Percentiles rank a stretch among this genome's conserved stretches.
These are phyloP conservation scores for Fagus crenata DNA, from an alignment of 306 rosid species.

Conservation along the genomic window DNA sequence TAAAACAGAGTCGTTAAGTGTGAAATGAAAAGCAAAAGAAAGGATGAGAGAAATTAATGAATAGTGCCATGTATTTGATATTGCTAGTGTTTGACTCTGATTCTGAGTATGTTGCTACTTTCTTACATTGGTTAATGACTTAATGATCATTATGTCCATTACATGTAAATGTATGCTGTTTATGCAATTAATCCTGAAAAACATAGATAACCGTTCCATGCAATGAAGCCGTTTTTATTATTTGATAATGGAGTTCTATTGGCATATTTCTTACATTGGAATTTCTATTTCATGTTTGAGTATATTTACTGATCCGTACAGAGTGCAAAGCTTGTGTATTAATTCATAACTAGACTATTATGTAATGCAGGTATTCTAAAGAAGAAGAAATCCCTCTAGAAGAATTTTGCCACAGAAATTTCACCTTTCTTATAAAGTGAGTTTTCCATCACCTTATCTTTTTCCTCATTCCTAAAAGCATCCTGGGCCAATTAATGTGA, in stretches of 20 bases:
- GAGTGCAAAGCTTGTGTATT: not conserved
- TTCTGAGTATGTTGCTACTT: not conserved
- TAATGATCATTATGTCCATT: not conserved
- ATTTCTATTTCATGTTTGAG: not conserved
- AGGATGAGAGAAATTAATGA: not conserved
- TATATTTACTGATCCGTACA: not conserved
- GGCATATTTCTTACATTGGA: not conserved
- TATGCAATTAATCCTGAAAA: not conserved
- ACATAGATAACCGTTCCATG: not conserved
- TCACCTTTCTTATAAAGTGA: slow-evolving; percentile 78
- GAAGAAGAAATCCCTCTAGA: slow-evolving; percentile 66
- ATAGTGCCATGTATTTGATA: not conserved
- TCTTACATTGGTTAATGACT: not conserved
- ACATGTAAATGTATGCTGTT: slow-evolving; percentile 16
- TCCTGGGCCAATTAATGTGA: not conserved
- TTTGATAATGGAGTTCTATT: not conserved
- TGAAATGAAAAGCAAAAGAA: not conserved
- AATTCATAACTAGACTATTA: slow-evolving; percentile 7
- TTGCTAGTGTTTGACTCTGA: not conserved
- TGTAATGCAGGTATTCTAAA: slow-evolving; percentile 76
- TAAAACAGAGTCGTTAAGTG: not conserved
- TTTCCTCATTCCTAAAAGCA: not conserved
- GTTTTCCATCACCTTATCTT: slow-evolving; percentile 34
- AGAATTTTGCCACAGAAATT: slow-evolving; percentile 60
- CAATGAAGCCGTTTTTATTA: not conserved